Evolutionary conservation across 306 rosid genomes (phyloP).

Genomic region (Cucurbita moschata): DNA sequence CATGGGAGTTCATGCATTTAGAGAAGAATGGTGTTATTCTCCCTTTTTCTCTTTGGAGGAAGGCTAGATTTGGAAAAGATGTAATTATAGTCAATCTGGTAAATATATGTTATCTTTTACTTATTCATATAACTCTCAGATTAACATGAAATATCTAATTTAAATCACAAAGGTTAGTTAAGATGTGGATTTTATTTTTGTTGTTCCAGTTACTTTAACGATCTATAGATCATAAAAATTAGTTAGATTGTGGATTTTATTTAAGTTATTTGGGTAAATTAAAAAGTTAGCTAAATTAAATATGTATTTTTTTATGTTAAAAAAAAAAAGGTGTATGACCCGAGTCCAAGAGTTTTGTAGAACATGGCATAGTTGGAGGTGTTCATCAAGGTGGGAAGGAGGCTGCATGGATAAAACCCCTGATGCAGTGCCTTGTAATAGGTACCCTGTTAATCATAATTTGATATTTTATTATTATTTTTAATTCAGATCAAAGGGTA

Average conservation of each 20-base stretch:
- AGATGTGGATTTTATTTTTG: too few species aligned
- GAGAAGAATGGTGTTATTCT: slow-evolving; percentile 20
- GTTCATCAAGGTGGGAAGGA: slow-evolving; percentile 67
- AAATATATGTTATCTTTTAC: neutral
- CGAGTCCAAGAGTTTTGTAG: slow-evolving; percentile 44
- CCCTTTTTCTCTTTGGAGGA: slow-evolving; percentile 21
- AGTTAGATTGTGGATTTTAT: too few species aligned
- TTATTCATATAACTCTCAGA: too few species aligned
- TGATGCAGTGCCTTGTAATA: slow-evolving; percentile 38
- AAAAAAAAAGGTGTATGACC: slow-evolving; percentile 26
- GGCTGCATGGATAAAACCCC: slow-evolving; percentile 15
- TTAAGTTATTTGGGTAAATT: too few species aligned
- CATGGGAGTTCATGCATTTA: slow-evolving; percentile 58
- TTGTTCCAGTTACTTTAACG: too few species aligned
- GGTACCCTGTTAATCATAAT: neutral
- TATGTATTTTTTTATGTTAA: neutral
- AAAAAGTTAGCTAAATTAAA: neutral
- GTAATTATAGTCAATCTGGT: slow-evolving; percentile 54
- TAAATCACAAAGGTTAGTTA: too few species aligned
- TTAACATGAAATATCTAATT: too few species aligned
- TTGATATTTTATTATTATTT: too few species aligned
- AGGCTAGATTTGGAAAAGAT: slow-evolving; percentile 53
- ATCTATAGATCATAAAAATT: too few species aligned
- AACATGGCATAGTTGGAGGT: slow-evolving; percentile 34
- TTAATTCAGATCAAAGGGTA: neutral